Conservation (phyloP, 805 yeast genomes). For the Ogataea minuta region DNA sequence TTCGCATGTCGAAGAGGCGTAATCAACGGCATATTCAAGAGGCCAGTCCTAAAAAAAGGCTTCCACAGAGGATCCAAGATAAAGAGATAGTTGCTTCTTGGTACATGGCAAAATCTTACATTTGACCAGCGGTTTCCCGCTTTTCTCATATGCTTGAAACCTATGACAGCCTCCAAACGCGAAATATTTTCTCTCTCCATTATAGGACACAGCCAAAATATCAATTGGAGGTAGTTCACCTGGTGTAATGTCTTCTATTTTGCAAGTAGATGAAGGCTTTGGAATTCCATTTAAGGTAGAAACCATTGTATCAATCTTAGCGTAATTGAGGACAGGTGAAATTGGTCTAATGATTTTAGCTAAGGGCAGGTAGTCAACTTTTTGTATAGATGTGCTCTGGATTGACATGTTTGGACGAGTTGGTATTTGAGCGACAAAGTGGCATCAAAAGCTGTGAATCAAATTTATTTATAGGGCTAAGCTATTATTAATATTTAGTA, state of each 20-base stretch:
- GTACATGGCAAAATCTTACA: conserved; percentile 78
- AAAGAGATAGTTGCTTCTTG: conserved; percentile 59
- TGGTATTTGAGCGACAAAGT: too few species aligned
- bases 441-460: too few species aligned
- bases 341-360: conserved; percentile 74
- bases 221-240: conserved; percentile 84
- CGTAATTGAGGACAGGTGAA: conserved; percentile 74
- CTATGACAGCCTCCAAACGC: conserved; percentile 93
- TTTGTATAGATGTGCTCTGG: conserved; percentile 56
- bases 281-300: conserved; percentile 66
- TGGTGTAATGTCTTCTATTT: conserved; percentile 43
- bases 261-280: conserved; percentile 58
- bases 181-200: conserved; percentile 62
- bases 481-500: background rate
- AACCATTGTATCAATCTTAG: conserved; percentile 77
- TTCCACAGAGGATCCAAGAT: conserved; percentile 69
- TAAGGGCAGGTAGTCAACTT: conserved; percentile 61
- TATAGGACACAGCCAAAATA: conserved; percentile 63
- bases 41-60: conserved; percentile 37
- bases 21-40: background rate
- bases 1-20: background rate
- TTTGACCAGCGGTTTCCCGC: conserved; percentile 51
- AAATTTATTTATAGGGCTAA: too few species aligned
- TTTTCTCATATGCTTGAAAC: conserved; percentile 77
- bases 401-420: conserved; percentile 56